These are phyloP conservation scores for Saprolegnia diclina DNA, from an alignment of 352 stramenopile species.

Conservation along the genomic window DNA sequence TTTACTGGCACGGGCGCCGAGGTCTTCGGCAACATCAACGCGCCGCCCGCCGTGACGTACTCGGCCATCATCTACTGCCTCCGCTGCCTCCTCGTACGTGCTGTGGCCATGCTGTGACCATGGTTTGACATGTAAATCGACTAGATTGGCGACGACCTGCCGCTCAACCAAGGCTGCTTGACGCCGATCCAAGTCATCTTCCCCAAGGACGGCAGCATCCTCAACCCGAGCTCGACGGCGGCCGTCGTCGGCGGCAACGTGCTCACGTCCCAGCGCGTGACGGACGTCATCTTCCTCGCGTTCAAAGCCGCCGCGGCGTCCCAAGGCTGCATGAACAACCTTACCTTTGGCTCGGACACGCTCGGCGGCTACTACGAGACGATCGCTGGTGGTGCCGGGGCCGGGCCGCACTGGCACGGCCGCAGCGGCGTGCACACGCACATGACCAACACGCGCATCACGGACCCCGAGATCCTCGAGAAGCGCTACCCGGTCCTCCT, in stretches of 20 bases:
- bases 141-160: conserved; percentile 84
- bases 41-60: conserved; percentile 96
- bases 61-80: conserved; percentile 99
- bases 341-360: conserved; percentile 96
- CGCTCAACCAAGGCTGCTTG: conserved; percentile 96
- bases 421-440: conserved; percentile 97
- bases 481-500: conserved; percentile 91
- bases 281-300: conserved; percentile 96
- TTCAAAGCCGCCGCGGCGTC: conserved; percentile 95
- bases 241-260: conserved; percentile 98
- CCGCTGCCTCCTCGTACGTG: conserved; percentile 86
- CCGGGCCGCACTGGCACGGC: conserved; percentile 94
- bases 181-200: conserved; percentile 96
- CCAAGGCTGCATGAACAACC: conserved; percentile 99
- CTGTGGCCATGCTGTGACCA: no score
- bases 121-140: neutral
- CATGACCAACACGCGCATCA: conserved; percentile 99
- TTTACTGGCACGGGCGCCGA: conserved; percentile 96
- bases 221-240: conserved; percentile 93
- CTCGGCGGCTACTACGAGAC: conserved; percentile 98
- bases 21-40: conserved; percentile 98
- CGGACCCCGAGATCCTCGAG: conserved; percentile 99
- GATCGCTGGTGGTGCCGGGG: conserved; percentile 96
- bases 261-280: conserved; percentile 95
- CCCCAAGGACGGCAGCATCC: conserved; percentile 84